phyloP scores from a whole-genome alignment of 805 yeast genomes.

The Candida oleophila region DNA sequence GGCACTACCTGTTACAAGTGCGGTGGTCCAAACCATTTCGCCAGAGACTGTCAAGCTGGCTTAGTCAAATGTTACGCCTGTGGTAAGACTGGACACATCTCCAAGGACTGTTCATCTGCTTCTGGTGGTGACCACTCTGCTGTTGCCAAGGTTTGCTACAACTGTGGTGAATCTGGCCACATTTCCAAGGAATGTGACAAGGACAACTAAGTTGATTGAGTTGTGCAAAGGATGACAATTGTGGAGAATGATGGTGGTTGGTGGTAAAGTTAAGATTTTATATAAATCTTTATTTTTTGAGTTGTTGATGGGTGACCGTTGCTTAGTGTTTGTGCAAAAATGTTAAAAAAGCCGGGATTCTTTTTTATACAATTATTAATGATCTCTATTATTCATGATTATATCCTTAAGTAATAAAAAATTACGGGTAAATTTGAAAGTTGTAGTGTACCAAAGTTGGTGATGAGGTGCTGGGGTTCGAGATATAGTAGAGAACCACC shows the following conservation, averaged over 20 bases:
- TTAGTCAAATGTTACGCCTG: constrained; percentile 85
- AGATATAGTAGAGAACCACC: too few relatives aligned
- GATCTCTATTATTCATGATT: constrained; percentile 6
- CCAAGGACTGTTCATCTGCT: constrained; percentile 72
- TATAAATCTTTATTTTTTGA: too few relatives aligned
- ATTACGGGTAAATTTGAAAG: not conserved
- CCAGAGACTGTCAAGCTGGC: constrained; percentile 81
- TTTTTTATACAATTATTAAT: constrained; percentile 8
- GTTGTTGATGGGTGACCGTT: constrained; percentile 1
- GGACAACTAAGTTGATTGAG: constrained; percentile 7
- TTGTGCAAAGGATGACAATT: not conserved
- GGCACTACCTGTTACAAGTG: constrained; percentile 77
- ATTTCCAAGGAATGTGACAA: constrained; percentile 72
- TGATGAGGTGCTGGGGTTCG: not conserved
- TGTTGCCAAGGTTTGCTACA: constrained; percentile 63
- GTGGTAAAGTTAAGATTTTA: not conserved
- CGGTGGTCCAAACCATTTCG: constrained; percentile 91
- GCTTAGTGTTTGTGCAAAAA: constrained; percentile 3
- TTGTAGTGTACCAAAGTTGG: not conserved
- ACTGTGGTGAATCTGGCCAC: constrained; percentile 80
- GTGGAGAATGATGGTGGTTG: not conserved
- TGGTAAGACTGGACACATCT: constrained; percentile 86
- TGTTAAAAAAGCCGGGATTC: constrained; percentile 7
- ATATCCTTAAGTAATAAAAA: not conserved
- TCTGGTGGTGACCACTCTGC: constrained; percentile 46